Evolutionary conservation across 805 yeast genomes (phyloP).

Genomic region (Sugiyamaella lignohabitans): DNA sequence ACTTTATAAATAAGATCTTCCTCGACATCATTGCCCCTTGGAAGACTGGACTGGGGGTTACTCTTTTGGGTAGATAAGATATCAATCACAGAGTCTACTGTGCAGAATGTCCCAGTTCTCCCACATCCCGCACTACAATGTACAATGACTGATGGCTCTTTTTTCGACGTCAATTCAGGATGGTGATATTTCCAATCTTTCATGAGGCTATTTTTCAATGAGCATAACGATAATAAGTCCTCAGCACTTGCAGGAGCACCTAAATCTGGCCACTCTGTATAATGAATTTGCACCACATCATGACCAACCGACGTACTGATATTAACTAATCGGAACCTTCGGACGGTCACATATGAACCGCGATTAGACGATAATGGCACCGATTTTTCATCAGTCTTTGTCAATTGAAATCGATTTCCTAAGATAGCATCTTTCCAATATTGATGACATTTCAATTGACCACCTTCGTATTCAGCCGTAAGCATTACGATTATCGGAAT

Average conservation of each 20-base stretch:
- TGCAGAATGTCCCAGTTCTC: conserved; percentile 80
- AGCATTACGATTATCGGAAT: conserved; percentile 67
- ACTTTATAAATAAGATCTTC: conserved; percentile 56
- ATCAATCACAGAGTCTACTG: conserved; percentile 37
- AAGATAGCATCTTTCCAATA: conserved; percentile 68
- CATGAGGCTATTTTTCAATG: conserved; percentile 39
- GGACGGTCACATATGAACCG: conserved; percentile 24
- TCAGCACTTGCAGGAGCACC: conserved; percentile 56
- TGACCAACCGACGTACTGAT: conserved; percentile 28
- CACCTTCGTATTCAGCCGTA: conserved; percentile 74
- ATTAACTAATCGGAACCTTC: conserved; percentile 41
- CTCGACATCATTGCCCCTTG: no score
- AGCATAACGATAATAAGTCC: conserved; percentile 55
- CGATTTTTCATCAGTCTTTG: conserved; percentile 23
- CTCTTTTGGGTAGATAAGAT: conserved; percentile 23
- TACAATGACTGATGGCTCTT: conserved; percentile 37
- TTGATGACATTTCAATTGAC: conserved; percentile 76
- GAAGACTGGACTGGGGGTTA: no score
- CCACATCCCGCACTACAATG: conserved; percentile 99
- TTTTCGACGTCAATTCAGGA: not conserved
- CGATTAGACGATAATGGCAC: conserved; percentile 16
- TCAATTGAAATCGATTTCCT: conserved; percentile 26
- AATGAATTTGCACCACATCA: conserved; percentile 65
- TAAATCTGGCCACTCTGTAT: conserved; percentile 80
- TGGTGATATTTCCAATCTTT: conserved; percentile 6